Conservation (phyloP, 257 asterid genomes). For the Solanum neorickii region DNA sequence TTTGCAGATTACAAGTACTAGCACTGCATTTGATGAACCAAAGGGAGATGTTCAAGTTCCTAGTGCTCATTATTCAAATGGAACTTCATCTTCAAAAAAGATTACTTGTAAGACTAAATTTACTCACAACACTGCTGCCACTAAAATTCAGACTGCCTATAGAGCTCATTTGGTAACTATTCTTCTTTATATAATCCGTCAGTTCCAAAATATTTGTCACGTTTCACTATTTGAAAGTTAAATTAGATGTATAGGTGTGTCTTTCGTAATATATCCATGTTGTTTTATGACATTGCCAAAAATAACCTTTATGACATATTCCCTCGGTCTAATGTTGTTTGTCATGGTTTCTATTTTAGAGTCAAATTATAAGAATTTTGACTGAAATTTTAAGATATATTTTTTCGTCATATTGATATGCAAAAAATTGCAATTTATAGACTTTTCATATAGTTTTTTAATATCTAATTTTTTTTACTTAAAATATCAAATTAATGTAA, state of each 20-base stretch:
- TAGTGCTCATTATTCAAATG: conserved; percentile 8
- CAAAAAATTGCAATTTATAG: no score
- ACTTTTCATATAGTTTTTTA: no score
- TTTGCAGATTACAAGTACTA: not conserved
- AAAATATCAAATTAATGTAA: no score
- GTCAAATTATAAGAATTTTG: no score
- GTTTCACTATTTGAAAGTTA: not conserved
- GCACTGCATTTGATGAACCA: conserved; percentile 4
- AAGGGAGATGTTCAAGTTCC: not conserved
- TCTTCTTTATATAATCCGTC: not conserved
- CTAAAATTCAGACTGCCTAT: conserved; percentile 39
- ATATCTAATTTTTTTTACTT: no score
- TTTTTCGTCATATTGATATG: no score
- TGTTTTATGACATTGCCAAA: no score
- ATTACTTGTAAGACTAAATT: not conserved
- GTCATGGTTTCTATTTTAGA: no score
- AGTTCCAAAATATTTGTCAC: not conserved
- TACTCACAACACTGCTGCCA: conserved; percentile 36
- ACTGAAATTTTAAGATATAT: rapidly evolving
- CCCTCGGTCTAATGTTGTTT: no score
- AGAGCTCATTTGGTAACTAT: conserved; percentile 32
- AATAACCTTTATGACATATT: not conserved
- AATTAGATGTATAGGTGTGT: not conserved
- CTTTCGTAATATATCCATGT: not conserved
- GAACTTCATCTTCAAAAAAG: conserved; percentile 7